A percentile compares a stretch with the other conserved stretches of the same genome.
Conservation (phyloP, 495 filamentous ascomycete species). For the Aspergillus sparsus region DNA sequence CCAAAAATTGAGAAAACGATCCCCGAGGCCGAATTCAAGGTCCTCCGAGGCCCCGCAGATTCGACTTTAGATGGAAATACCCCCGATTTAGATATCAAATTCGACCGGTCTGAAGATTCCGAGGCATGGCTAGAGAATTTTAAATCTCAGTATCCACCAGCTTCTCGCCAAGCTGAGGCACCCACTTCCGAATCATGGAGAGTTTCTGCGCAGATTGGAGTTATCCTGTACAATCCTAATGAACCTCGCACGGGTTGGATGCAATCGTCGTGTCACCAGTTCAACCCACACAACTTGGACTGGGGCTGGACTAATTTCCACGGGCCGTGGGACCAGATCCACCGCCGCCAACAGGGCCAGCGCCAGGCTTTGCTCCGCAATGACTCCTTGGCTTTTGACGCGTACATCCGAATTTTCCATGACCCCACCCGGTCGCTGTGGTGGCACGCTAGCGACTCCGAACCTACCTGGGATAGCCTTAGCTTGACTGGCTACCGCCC, state of each 20-base stretch:
- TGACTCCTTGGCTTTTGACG: conserved; percentile 64
- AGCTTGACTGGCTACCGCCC: conserved; percentile 61
- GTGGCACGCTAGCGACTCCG: conserved; percentile 62
- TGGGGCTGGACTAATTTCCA: conserved; percentile 71
- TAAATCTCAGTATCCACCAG: conserved; percentile 33
- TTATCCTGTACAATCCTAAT: conserved; percentile 65
- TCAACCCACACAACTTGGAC: conserved; percentile 58
- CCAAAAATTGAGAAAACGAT: conserved; percentile 41
- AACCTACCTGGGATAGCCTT: conserved; percentile 74
- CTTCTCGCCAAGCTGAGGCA: conserved; percentile 14
- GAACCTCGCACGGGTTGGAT: conserved; percentile 63
- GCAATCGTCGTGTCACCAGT: conserved; percentile 60
- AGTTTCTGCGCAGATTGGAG: conserved; percentile 62
- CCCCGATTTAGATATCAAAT: conserved; percentile 35
- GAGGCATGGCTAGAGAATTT: conserved; percentile 38
- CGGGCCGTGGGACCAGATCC: conserved; percentile 61
- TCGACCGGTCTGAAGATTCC: conserved; percentile 30
- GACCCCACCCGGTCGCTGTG: conserved; percentile 65
- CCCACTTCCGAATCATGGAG: conserved; percentile 40
- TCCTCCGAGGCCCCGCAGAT: conserved; percentile 39
- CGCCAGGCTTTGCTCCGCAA: conserved; percentile 63
- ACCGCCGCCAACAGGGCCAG: conserved; percentile 56
- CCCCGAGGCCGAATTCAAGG: conserved; percentile 43
- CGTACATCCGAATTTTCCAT: conserved; percentile 63
- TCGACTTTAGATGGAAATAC: conserved; percentile 28